phyloP scores from a whole-genome alignment of 495 filamentous ascomycete genomes.

The Choiromyces venosus region DNA sequence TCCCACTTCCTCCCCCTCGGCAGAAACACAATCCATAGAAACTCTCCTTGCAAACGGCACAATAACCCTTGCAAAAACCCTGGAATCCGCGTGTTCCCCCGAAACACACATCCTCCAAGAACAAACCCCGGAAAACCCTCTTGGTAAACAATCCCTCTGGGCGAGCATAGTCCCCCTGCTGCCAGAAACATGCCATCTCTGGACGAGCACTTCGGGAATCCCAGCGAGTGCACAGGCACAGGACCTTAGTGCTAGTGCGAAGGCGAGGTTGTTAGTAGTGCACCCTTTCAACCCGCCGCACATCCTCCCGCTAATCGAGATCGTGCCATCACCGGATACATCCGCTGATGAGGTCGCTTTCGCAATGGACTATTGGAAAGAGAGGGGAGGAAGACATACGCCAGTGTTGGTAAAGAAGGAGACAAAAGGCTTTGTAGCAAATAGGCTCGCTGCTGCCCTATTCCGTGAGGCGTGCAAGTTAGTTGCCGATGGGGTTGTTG shows the following conservation, averaged over 20 bases:
- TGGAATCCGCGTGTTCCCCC: slow-evolving; percentile 46
- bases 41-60: slow-evolving; percentile 40
- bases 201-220: slow-evolving; percentile 56
- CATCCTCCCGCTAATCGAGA: slow-evolving; percentile 58
- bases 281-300: slow-evolving; percentile 63
- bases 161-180: slow-evolving; percentile 48
- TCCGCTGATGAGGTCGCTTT: slow-evolving; percentile 44
- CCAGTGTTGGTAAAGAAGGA: slow-evolving; percentile 55
- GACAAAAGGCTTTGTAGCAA: slow-evolving; percentile 49
- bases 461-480: slow-evolving; percentile 49
- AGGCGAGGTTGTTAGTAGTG: slow-evolving; percentile 50
- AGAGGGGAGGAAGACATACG: slow-evolving; percentile 44
- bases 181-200: slow-evolving; percentile 42
- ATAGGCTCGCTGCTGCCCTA: slow-evolving; percentile 50
- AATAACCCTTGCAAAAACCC: slow-evolving; percentile 43
- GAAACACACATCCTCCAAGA: slow-evolving; percentile 54
- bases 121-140: slow-evolving; percentile 52
- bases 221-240: slow-evolving; percentile 48
- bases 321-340: slow-evolving; percentile 51
- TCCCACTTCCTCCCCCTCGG: not conserved
- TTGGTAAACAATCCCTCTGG: slow-evolving; percentile 54
- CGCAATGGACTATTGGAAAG: slow-evolving; percentile 50
- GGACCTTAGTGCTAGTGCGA: slow-evolving; percentile 35
- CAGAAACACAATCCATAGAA: slow-evolving; percentile 11
- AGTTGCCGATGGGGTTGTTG: slow-evolving; percentile 48